phyloP scores from a whole-genome alignment of 2,329 filamentous ascomycete species.

The Colletotrichum liaoningense region DNA sequence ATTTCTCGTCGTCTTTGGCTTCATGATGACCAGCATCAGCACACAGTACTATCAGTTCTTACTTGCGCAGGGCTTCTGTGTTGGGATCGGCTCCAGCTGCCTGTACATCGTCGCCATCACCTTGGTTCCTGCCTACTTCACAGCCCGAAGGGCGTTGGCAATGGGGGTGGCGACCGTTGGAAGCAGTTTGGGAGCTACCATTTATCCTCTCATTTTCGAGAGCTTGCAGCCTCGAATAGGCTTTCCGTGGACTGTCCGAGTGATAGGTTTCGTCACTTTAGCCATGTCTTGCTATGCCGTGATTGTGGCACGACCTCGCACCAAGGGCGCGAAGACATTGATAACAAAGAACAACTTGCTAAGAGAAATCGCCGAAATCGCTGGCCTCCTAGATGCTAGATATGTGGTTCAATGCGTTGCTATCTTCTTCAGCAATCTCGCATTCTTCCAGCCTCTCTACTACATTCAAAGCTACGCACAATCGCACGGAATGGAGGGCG shows the following conservation, averaged over 20 bases:
- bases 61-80: constrained; percentile 50
- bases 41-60: constrained; percentile 53
- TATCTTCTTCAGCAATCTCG: constrained; percentile 48
- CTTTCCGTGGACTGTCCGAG: constrained; percentile 57
- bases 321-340: constrained; percentile 53
- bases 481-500: constrained; percentile 41
- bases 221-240: constrained; percentile 67
- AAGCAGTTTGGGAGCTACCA: constrained; percentile 64
- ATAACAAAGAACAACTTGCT: constrained; percentile 48
- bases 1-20: constrained; percentile 66
- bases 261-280: constrained; percentile 48
- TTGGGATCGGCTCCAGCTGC: constrained; percentile 47
- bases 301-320: neutral
- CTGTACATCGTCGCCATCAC: constrained; percentile 53
- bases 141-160: constrained; percentile 64
- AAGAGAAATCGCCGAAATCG: constrained; percentile 50
- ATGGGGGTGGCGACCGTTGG: constrained; percentile 71
- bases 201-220: constrained; percentile 68
- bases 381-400: constrained; percentile 45
- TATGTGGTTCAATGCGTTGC: constrained; percentile 50
- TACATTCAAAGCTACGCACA: constrained; percentile 46
- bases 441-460: constrained; percentile 47
- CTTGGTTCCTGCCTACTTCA: constrained; percentile 72
- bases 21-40: constrained; percentile 70
- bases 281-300: neutral